Conservation (phyloP, 192 early-diverging fungal species). For the Funneliformis geosporum region DNA sequence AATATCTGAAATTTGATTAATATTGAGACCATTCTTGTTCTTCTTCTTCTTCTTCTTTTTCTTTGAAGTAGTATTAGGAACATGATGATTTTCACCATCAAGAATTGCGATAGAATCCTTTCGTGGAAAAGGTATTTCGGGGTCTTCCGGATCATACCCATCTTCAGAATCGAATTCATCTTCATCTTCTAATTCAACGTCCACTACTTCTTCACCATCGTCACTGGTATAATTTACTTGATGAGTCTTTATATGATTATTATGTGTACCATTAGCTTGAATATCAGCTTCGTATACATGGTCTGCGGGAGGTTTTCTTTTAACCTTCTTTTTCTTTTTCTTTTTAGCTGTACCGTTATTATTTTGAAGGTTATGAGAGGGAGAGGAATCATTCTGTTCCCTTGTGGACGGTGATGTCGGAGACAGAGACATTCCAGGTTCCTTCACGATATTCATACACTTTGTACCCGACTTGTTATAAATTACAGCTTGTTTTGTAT, state of each 20-base stretch:
- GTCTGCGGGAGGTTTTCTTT: constrained; percentile 18
- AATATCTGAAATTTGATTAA: constrained; percentile 19
- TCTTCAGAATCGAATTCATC: constrained; percentile 53
- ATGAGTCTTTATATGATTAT: constrained; percentile 17
- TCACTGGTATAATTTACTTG: not conserved
- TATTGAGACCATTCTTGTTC: constrained; percentile 43
- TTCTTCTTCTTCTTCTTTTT: constrained; percentile 58
- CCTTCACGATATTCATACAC: constrained; percentile 35
- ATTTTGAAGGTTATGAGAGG: constrained; percentile 3
- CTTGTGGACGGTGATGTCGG: constrained; percentile 18
- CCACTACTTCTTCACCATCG: not conserved
- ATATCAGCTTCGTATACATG: constrained; percentile 15
- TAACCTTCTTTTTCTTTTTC: constrained; percentile 33
- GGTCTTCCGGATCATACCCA: constrained; percentile 47
- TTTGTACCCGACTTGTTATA: constrained; percentile 34
- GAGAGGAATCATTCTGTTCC: not conserved
- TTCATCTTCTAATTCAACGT: constrained; percentile 35
- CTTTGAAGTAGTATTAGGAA: constrained; percentile 29
- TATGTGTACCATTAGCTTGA: constrained; percentile 7
- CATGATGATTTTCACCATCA: constrained; percentile 21
- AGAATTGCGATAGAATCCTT: constrained; percentile 23
- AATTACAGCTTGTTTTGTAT: constrained; percentile 31
- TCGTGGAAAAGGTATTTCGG: constrained; percentile 37
- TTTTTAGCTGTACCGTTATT: constrained; percentile 17
- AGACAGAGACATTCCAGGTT: constrained; percentile 4